Base-by-base conservation (phyloP, 2,329 filamentous ascomycete genomes). In the Alternaria alternata region DNA sequence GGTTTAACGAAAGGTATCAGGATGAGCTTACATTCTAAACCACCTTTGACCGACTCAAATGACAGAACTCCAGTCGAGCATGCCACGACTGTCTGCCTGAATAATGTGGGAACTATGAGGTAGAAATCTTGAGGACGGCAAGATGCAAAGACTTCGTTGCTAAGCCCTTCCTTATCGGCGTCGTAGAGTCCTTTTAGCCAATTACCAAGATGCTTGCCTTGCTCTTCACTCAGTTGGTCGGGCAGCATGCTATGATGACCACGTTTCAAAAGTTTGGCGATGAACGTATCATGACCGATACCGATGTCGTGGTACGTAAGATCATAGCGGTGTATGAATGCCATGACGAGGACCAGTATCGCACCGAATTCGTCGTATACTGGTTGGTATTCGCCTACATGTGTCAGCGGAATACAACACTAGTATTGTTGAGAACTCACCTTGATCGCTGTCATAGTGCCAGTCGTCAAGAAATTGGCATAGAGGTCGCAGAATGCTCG, bases 331-430 rank as follows among this genome's bases (percentile, higher is more conserved):
- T 92, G 87, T n/a, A 90, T 85, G 64, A 93, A 89, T 0, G 90
- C 90, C 52, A 94, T 78, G 0, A 93, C 84, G 3, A 95, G 81
- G 1, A 95, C 83, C 7, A 95, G 79, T 16, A 94, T 88, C 0
- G 90, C 88, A 0, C 91, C 91, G 66, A 94, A 95, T 68, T 96
- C 92, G 71, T 95, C 92, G 68, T 95, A 95, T 0, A 93, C 88
- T 0, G 91, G 91, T 73, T 94, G 92, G 68, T 93, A 93, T 73
- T 95, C 92, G 54, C 88, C 89, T 83, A 34, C 2, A 14, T 39
- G 14, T 8, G 62, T 75, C 49, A 77, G 68, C 58, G 46, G 20
- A 1, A 2, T 24, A 9, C 46, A 11, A 3, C 3, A 12, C 39
- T 41, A 4, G 8, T 14, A 7, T 43, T 5, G 1, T 11, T 28